phyloP scores from a whole-genome alignment of 805 yeast species.

The Blastobotrys chiropterorum region DNA sequence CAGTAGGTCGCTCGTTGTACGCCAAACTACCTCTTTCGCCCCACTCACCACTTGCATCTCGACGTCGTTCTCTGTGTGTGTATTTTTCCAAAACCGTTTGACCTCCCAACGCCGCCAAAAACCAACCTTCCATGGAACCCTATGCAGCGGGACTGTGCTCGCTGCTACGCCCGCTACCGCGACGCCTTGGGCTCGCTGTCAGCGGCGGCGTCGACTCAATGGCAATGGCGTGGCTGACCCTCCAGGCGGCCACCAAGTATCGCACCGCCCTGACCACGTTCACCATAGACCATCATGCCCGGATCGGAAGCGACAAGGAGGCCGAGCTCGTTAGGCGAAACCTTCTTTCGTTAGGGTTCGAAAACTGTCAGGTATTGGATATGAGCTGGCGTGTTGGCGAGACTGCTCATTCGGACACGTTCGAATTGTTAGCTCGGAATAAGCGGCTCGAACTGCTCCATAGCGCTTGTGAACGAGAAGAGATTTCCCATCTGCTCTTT shows the following conservation, averaged over 20 bases:
- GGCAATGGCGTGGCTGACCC: conserved; percentile 51
- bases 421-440: conserved; percentile 57
- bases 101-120: background rate
- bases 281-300: conserved; percentile 59
- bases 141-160: background rate
- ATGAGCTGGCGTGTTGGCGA: conserved; percentile 20
- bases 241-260: conserved; percentile 30
- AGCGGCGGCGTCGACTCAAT: conserved; percentile 84
- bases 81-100: background rate
- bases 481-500: conserved; percentile 38
- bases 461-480: conserved; percentile 34
- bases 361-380: conserved; percentile 28
- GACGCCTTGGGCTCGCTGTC: conserved; percentile 47
- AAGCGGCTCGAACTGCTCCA: conserved; percentile 44
- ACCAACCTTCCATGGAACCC: no score
- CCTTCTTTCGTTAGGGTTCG: conserved; percentile 23
- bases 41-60: background rate
- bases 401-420: conserved; percentile 24
- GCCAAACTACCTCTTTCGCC: background rate
- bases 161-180: background rate
- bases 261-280: conserved; percentile 40
- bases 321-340: conserved; percentile 36
- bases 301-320: conserved; percentile 45
- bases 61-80: background rate
- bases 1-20: background rate